Evolutionary conservation across 805 yeast genomes (phyloP).

Genomic region (Spathaspora gorwiae): DNA sequence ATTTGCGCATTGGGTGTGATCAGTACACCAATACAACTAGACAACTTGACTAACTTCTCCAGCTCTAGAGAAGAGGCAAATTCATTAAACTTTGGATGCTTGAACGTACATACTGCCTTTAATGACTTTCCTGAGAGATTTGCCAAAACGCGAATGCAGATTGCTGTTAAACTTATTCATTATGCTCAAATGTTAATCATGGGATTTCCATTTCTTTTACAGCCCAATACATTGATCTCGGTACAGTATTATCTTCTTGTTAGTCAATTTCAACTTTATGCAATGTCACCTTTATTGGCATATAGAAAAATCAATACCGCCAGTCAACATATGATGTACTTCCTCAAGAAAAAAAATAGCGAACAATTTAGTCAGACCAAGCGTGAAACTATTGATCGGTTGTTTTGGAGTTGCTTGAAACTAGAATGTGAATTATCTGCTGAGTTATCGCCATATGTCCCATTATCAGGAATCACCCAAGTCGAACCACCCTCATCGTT

Average conservation of each 20-base stretch:
- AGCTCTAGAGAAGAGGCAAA: slow-evolving; percentile 25
- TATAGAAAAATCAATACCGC: slow-evolving; percentile 21
- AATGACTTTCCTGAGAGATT: slow-evolving; percentile 8
- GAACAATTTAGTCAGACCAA: slow-evolving; percentile 6
- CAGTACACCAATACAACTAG: slow-evolving; percentile 27
- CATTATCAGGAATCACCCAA: slow-evolving; percentile 27
- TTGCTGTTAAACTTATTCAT: slow-evolving; percentile 19
- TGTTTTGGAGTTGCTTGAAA: slow-evolving; percentile 35
- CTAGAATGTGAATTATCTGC: slow-evolving; percentile 32
- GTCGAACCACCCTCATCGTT: slow-evolving; percentile 28
- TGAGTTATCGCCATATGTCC: slow-evolving; percentile 32
- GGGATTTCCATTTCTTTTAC: slow-evolving; percentile 17
- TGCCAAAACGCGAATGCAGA: slow-evolving; percentile 15
- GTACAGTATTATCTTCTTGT: slow-evolving; percentile 19
- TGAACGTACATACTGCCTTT: slow-evolving; percentile 8
- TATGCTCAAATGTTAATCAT: slow-evolving; percentile 18
- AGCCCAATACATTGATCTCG: slow-evolving; percentile 12
- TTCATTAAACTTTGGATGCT: slow-evolving; percentile 16
- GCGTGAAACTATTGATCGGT: slow-evolving; percentile 20
- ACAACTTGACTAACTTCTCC: slow-evolving; percentile 25
- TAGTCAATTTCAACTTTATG: slow-evolving; percentile 24
- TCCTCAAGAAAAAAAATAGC: slow-evolving; percentile 15
- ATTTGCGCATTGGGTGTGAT: slow-evolving; percentile 31
- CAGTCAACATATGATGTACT: slow-evolving; percentile 27
- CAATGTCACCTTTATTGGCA: slow-evolving; percentile 23